Evolutionary conservation across 2,329 filamentous ascomycete genomes (phyloP).

Genomic region (Fusarium illudens): DNA sequence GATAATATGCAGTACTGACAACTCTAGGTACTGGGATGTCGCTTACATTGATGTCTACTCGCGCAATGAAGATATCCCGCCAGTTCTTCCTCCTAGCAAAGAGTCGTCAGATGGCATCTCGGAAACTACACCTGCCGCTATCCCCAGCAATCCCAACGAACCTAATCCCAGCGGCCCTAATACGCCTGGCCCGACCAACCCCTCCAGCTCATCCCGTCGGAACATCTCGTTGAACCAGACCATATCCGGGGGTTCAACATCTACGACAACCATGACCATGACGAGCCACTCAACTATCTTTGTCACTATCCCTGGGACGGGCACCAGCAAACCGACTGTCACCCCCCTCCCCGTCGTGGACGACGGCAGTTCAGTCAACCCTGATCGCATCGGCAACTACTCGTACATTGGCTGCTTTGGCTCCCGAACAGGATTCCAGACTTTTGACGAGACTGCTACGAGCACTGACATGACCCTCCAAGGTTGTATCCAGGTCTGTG

Average conservation of each 20-base stretch:
- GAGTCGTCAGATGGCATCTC: neutral
- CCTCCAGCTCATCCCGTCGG: neutral
- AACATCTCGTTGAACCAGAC: neutral
- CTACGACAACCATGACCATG: conserved; percentile 41
- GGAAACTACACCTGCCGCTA: neutral
- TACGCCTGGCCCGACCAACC: neutral
- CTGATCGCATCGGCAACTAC: conserved; percentile 45
- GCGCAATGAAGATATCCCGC: conserved; percentile 11
- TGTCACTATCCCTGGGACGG: conserved; percentile 37
- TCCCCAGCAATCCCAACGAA: neutral
- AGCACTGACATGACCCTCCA: conserved; percentile 51
- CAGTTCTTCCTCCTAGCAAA: conserved; percentile 5
- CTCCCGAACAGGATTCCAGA: conserved; percentile 47
- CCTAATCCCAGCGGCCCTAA: neutral
- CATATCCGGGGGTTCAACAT: conserved; percentile 32
- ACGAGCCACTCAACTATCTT: conserved; percentile 38
- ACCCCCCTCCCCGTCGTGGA: conserved; percentile 18
- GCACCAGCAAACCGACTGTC: conserved; percentile 18
- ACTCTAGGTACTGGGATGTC: conserved; percentile 60
- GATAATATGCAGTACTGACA: neutral
- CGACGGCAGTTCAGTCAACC: conserved; percentile 41
- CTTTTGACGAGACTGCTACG: conserved; percentile 46
- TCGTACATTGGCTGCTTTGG: conserved; percentile 54
- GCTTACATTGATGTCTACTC: conserved; percentile 61
- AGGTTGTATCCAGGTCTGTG: conserved; percentile 51